Conservation (phyloP, 2,329 filamentous ascomycete genomes). For the Penicillium aurantiogriseum region DNA sequence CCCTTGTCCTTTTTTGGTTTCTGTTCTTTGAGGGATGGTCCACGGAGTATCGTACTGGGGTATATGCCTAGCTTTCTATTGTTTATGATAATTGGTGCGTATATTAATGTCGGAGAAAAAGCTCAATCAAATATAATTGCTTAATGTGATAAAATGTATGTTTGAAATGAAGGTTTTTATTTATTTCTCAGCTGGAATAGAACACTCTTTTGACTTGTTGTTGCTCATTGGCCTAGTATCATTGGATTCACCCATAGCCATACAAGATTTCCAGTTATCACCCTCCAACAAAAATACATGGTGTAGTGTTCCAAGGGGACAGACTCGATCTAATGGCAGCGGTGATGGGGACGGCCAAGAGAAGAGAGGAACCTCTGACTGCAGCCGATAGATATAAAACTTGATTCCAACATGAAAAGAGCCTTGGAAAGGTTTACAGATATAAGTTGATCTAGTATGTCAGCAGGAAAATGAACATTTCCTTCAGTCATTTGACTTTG, state of each 20-base stretch:
- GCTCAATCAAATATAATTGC: background rate
- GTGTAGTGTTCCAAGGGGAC: too few relatives aligned
- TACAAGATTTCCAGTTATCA: background rate
- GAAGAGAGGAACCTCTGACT: too few relatives aligned
- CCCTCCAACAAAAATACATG: too few relatives aligned
- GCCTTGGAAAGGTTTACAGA: background rate
- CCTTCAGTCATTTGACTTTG: background rate
- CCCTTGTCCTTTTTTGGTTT: background rate
- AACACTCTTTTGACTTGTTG: background rate
- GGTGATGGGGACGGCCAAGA: too few relatives aligned
- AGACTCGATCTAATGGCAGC: background rate
- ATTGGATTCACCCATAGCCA: background rate
- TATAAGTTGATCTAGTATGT: background rate
- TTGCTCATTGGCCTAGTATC: background rate
- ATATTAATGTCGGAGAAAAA: background rate
- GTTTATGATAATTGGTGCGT: background rate
- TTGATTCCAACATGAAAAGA: background rate
- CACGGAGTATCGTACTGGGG: background rate
- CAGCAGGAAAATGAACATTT: background rate
- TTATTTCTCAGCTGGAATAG: too few relatives aligned
- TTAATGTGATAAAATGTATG: background rate
- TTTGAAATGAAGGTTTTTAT: background rate
- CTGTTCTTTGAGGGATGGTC: background rate
- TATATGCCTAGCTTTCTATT: slow-evolving; percentile 2
- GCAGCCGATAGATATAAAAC: too few relatives aligned